Percentiles rank a stretch among this genome's conserved stretches.
Conservation (phyloP, 2,329 filamentous ascomycete genomes). For the Hymenoscyphus fructigenus region DNA sequence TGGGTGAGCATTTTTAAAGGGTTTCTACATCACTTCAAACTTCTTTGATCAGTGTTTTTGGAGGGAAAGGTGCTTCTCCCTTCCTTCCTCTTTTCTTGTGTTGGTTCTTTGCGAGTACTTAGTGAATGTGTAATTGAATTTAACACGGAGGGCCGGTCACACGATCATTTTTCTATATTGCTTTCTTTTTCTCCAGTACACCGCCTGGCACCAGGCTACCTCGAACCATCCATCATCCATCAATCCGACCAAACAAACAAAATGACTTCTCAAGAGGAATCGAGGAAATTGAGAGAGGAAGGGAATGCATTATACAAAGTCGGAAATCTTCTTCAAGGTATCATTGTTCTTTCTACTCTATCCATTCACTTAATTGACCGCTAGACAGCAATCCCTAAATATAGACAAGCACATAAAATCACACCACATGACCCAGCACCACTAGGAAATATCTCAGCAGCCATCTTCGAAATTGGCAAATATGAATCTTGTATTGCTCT, state of each 20-base stretch:
- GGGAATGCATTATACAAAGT: slow-evolving; percentile 13
- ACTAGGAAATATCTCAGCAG: slow-evolving; percentile 17
- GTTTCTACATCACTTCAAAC: too few species aligned
- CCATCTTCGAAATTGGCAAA: slow-evolving; percentile 12
- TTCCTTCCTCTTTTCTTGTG: too few species aligned
- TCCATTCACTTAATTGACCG: not conserved
- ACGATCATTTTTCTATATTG: too few species aligned
- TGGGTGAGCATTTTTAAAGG: not conserved
- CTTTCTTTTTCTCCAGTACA: too few species aligned
- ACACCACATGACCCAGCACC: slow-evolving; percentile 35
- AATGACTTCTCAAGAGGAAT: slow-evolving; percentile 8
- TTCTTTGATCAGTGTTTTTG: too few species aligned
- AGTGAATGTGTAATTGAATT: too few species aligned
- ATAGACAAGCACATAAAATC: slow-evolving; percentile 6
- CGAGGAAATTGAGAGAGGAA: slow-evolving; percentile 11
- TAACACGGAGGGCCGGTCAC: too few species aligned
- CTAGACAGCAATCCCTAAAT: slow-evolving; percentile 6
- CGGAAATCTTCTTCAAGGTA: slow-evolving; percentile 9
- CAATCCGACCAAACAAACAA: not conserved
- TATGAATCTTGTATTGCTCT: slow-evolving; percentile 10
- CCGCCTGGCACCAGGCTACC: too few species aligned
- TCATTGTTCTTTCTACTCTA: not conserved
- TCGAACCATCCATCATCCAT: not conserved
- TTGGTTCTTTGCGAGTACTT: too few species aligned
- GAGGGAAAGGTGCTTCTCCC: too few species aligned